Percentiles rank a stretch among this genome's conserved stretches.
Conservation (phyloP, 1,284 basidiomycete species). For the Marasmius oreades region DNA sequence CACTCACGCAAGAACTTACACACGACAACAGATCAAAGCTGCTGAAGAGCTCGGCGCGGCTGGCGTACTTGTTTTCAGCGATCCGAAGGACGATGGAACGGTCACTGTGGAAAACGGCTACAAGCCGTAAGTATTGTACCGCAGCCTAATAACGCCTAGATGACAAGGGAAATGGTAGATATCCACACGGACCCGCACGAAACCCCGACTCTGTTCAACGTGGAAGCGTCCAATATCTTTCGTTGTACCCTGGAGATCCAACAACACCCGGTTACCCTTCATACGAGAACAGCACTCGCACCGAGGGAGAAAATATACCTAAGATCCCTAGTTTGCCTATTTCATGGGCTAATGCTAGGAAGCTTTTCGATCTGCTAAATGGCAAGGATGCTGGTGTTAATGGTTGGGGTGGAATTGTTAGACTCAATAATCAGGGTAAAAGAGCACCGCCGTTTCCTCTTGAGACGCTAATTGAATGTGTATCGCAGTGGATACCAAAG, state of each 20-base stretch:
- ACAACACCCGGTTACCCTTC: slow-evolving; percentile 77
- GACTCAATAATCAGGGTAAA: slow-evolving; percentile 51
- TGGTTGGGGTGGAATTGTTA: slow-evolving; percentile 33
- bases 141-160: background rate
- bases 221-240: slow-evolving; percentile 75
- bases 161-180: slow-evolving; percentile 22
- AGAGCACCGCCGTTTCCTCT: background rate
- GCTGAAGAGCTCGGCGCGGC: slow-evolving; percentile 73
- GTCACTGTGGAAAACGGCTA: slow-evolving; percentile 71
- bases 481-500: slow-evolving; percentile 51
- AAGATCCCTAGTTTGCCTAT: slow-evolving; percentile 69
- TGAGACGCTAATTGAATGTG: slow-evolving; percentile 5
- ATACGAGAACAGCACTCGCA: slow-evolving; percentile 73
- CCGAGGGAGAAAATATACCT: slow-evolving; percentile 60
- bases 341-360: slow-evolving; percentile 53
- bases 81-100: slow-evolving; percentile 75
- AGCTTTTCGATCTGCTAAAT: slow-evolving; percentile 32
- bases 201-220: slow-evolving; percentile 74
- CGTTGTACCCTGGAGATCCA: slow-evolving; percentile 71
- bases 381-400: slow-evolving; percentile 27
- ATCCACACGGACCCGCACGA: slow-evolving; percentile 79
- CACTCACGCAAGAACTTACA: background rate
- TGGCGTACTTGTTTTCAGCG: slow-evolving; percentile 68
- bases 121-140: slow-evolving; percentile 26
- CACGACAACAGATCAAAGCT: slow-evolving; percentile 48